Base-by-base conservation (phyloP, 2,329 filamentous ascomycete species). In the Colletotrichum viniferum region DNA sequence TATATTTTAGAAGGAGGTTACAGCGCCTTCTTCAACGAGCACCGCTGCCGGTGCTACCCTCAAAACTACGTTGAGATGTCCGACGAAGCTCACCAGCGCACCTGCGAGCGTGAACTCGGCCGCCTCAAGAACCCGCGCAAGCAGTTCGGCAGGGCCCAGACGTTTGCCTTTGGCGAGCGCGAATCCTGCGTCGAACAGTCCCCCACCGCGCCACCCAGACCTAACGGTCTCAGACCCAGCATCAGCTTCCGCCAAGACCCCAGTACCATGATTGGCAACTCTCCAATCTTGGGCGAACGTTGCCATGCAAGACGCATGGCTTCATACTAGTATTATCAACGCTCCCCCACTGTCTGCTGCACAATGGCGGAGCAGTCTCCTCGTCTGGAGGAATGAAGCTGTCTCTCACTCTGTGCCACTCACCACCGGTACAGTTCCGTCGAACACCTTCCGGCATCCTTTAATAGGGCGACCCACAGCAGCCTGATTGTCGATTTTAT, bases 31-130 rank as follows among this genome's bases (percentile, higher is more conserved):
- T 99, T 96, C 84, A 87, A 91, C 28, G 89, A 95, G 78, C 92
- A 98, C 83, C 92, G 93, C 68, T 87, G 90, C 62, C 92, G 96
- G 76, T 99, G 97, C 88, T 97, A 93, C 80, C 97, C 97, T 26
- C 96, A 98, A 81, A 96, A 96, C 82, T 99, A 99, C 82, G 95
- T 99, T 74, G 96, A 97, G 85, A 99, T 99, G 97, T 94, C 93
- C 78, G 95, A 94, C 78, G 94, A 96, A 82, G 95, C 96, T 83
- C 96, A 99, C 85, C 94, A 95, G 80, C 93, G 93, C 81, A 97
- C 96, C 58, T 98, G 97, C 83, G 97, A 99, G 87, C 94, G 95
- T 79, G 96, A 98, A 81, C 93, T 99, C 88, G 95, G 96, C 81
- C 96, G 96, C 83, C 92, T 99, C 80, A 96, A 97, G 85, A 94